Percentiles rank a stretch among this genome's conserved stretches.
phyloP scores from a whole-genome alignment of 352 stramenopile species.

The Globisporangium perplexum region DNA sequence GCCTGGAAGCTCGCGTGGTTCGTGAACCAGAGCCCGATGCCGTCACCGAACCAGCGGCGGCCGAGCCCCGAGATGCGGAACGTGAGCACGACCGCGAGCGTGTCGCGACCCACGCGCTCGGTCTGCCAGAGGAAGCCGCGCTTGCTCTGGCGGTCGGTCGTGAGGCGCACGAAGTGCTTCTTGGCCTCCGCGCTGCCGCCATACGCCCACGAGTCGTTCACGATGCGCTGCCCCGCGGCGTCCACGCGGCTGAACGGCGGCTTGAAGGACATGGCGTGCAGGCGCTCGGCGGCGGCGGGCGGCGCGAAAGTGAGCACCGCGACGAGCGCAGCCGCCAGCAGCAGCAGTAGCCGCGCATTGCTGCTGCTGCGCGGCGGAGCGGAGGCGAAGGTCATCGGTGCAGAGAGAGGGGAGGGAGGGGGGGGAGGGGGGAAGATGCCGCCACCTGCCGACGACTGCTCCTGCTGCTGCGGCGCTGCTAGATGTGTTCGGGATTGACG shows the following conservation, averaged over 20 bases:
- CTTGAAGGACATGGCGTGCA: slow-evolving; percentile 78
- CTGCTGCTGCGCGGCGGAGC: neutral
- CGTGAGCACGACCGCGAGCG: slow-evolving; percentile 59
- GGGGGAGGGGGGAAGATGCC: too few relatives aligned
- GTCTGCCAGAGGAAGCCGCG: slow-evolving; percentile 76
- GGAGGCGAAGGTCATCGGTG: neutral
- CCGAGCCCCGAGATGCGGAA: slow-evolving; percentile 81
- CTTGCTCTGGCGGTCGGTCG: slow-evolving; percentile 85
- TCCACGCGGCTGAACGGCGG: slow-evolving; percentile 68
- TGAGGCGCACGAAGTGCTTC: slow-evolving; percentile 86
- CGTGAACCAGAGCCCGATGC: slow-evolving; percentile 81
- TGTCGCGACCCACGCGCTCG: slow-evolving; percentile 39
- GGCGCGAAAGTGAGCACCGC: neutral
- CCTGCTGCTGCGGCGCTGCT: too few relatives aligned
- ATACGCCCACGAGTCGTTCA: slow-evolving; percentile 74
- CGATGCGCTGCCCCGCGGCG: slow-evolving; percentile 43
- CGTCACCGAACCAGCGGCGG: slow-evolving; percentile 82
- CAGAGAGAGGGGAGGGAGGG: too few relatives aligned
- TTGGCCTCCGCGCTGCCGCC: slow-evolving; percentile 73
- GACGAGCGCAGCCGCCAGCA: neutral
- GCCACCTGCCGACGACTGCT: too few relatives aligned
- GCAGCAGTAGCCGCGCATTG: neutral
- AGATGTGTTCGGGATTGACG: neutral
- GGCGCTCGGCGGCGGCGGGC: slow-evolving; percentile 13
- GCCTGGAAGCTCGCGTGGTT: slow-evolving; percentile 45